A percentile compares a stretch with the other conserved stretches of the same genome.
phyloP scores from a whole-genome alignment of 345 rosid species.

The Camelina laxa region DNA sequence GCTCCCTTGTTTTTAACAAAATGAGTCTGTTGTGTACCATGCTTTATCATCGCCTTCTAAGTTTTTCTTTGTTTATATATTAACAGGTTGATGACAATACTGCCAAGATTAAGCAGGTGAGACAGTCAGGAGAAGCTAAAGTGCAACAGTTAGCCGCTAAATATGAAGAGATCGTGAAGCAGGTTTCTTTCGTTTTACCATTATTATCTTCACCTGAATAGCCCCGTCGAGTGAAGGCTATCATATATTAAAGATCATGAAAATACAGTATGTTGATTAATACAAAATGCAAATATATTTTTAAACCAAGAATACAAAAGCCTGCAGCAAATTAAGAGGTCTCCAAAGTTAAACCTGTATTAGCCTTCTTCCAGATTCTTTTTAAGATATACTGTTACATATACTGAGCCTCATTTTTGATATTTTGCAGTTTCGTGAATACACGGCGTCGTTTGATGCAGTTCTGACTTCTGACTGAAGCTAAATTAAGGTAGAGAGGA shows the following conservation, averaged over 20 bases:
- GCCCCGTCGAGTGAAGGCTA: neutral
- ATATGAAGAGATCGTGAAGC: slow-evolving; percentile 67
- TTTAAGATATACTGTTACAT: neutral
- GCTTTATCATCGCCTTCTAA: neutral
- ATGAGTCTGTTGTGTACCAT: neutral
- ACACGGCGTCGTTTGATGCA: slow-evolving; percentile 35
- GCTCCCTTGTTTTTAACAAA: neutral
- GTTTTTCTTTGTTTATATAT: slow-evolving; percentile 19
- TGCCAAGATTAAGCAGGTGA: slow-evolving; percentile 55
- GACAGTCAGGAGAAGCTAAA: slow-evolving; percentile 68
- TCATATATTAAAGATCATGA: neutral
- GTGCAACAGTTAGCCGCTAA: slow-evolving; percentile 55
- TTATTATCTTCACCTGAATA: neutral
- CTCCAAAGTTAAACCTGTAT: neutral
- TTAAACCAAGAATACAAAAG: neutral
- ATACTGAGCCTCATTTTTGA: slow-evolving; percentile 15
- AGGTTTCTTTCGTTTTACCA: slow-evolving; percentile 51
- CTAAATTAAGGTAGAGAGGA: slow-evolving; percentile 7
- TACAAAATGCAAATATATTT: neutral
- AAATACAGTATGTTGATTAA: neutral
- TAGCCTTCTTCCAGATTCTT: neutral
- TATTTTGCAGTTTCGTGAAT: slow-evolving; percentile 37
- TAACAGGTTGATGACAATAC: slow-evolving; percentile 72
- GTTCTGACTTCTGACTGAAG: slow-evolving; percentile 25
- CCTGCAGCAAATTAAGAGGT: neutral